These are phyloP conservation scores for Fragilaria crotonensis DNA, from an alignment of 108 stramenopile species.

Conservation along the genomic window DNA sequence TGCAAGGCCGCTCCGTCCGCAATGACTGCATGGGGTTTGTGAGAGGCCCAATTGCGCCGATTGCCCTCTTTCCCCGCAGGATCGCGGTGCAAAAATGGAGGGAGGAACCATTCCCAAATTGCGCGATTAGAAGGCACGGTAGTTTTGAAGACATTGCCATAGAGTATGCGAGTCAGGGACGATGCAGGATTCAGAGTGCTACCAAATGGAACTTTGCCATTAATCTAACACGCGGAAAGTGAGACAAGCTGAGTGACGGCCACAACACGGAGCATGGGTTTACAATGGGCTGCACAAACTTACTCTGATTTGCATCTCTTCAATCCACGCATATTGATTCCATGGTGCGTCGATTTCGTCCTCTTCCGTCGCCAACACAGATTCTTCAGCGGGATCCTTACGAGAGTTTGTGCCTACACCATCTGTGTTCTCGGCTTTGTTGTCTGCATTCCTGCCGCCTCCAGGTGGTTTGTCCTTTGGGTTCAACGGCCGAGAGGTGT, in stretches of 20 bases:
- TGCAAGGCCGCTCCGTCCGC: constrained; percentile 80
- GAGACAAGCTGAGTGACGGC: no score
- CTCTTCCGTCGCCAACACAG: constrained; percentile 17
- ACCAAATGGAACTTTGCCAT: constrained; percentile 54
- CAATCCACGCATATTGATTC: constrained; percentile 88
- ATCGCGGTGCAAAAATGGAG: constrained; percentile 32
- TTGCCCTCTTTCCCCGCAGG: constrained; percentile 13
- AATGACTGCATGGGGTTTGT: constrained; percentile 85
- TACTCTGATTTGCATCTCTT: constrained; percentile 64
- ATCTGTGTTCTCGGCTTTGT: not conserved
- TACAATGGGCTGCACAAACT: constrained; percentile 5
- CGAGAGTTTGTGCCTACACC: not conserved
- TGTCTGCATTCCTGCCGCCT: not conserved
- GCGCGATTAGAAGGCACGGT: constrained; percentile 33
- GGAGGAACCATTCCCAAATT: constrained; percentile 36
- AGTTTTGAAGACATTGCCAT: constrained; percentile 41
- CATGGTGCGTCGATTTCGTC: constrained; percentile 67
- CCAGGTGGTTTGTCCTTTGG: no score
- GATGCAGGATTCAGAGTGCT: constrained; percentile 45
- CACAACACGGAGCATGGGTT: not conserved
- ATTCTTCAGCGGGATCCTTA: not conserved
- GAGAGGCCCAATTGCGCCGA: constrained; percentile 49
- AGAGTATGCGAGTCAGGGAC: constrained; percentile 34
- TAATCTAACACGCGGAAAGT: constrained; percentile 16
- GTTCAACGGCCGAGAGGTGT: no score